Evolutionary conservation across 2,329 filamentous ascomycete genomes (phyloP), one percentile per base, ranked within the genome.

Genomic region (Fusarium protoensiforme): DNA sequence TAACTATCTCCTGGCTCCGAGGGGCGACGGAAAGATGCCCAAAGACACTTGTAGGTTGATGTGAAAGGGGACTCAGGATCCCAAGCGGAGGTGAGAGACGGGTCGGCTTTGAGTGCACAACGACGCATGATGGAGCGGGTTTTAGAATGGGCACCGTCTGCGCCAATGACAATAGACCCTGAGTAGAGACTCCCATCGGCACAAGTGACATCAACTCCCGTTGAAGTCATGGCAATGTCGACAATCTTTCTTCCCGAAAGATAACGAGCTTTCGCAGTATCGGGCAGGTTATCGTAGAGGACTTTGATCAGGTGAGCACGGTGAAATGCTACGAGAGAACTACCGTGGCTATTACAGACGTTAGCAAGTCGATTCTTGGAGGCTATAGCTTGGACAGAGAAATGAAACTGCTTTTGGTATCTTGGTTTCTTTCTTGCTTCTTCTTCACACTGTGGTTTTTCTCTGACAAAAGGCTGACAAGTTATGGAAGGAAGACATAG

Each of bases 1-100:
- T 54, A 74, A 31, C 70, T 71, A 29, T 75, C 69, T 8, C 80
- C 80, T 1, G 76, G 36, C 4, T 60, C 57, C 5, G 54, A 58
- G 9, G 35, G n/a, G 18, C 54, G 54, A 10, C 8, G 13, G 39
- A 61, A 61, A 8, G 39, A 48, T 18, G 58, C 58, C 58, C 58
- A 61, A 22, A 61, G 39, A n/a, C 58, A 61, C 27, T 24, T 61
- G 39, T 61, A 48, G 14, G 38, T 48, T 35, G 58, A 35, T n/a
- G 20, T 35, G 20, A 48, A 61, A 14, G 58, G 58, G 7, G 27
- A 13, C 18, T 61, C 58, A 8, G 58, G 29, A 8, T 46, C 39
- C 58, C 58, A 61, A 1, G 16, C 18, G 18, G 29, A 48, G 14
- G 39, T 10, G 13, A 59, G 56, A 29, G 36, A n/a, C 27, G 56